Evolutionary conservation across 768 basidiomycete species (phyloP).

Genomic region (Suillus bovinus): DNA sequence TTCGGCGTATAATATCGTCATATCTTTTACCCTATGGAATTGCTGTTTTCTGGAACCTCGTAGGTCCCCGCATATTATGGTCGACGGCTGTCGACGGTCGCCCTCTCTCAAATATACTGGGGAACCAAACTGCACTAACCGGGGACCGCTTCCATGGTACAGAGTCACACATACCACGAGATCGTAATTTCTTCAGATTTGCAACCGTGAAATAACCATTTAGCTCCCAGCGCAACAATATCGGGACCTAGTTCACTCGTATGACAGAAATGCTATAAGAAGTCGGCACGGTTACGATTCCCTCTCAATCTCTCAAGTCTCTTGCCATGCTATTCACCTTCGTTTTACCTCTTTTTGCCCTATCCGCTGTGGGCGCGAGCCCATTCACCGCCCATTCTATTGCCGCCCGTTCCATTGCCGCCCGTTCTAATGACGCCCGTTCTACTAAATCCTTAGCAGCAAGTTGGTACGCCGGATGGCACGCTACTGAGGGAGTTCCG

Average conservation of each 20-base stretch:
- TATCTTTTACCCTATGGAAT: neutral
- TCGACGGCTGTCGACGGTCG: neutral
- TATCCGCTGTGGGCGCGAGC: constrained; percentile 4
- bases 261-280: neutral
- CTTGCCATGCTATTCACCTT: neutral
- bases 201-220: neutral
- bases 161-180: neutral
- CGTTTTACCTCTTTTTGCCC: constrained; percentile 4
- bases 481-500: constrained; percentile 51
- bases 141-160: constrained; percentile 13
- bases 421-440: neutral
- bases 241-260: neutral
- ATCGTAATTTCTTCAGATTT: neutral
- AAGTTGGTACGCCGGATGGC: constrained; percentile 70
- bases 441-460: constrained; percentile 37
- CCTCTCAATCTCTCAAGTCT: neutral
- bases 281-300: neutral
- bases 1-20: neutral
- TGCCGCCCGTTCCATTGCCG: neutral
- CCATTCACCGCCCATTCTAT: neutral
- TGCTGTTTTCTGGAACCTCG: neutral
- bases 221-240: neutral
- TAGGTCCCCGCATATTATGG: neutral
- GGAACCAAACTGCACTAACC: neutral
- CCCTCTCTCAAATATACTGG: neutral